Evolutionary conservation across 352 stramenopile species (phyloP).

Genomic region (Pythium coloratum): DNA sequence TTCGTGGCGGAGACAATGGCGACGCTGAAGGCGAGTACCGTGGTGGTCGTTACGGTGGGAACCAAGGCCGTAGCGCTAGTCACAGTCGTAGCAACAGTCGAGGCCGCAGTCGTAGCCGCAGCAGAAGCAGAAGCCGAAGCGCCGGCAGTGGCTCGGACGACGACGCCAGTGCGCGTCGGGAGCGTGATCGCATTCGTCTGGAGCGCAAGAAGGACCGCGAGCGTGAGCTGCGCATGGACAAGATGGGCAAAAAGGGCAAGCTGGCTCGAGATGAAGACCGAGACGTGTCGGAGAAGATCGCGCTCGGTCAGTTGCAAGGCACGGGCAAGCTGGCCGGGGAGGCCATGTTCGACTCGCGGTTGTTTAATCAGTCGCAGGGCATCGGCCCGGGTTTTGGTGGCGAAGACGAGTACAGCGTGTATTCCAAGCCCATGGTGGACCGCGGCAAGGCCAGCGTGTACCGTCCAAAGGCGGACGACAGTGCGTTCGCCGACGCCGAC

Average conservation of each 20-base stretch:
- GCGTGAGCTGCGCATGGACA: constrained; percentile 94
- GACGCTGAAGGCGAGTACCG: constrained; percentile 35
- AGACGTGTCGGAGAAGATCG: constrained; percentile 99
- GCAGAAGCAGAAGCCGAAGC: constrained; percentile 11
- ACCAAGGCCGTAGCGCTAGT: constrained; percentile 23
- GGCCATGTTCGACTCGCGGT: constrained; percentile 94
- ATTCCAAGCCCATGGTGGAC: constrained; percentile 96
- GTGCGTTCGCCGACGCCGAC: constrained; percentile 80
- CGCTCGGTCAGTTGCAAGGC: constrained; percentile 94
- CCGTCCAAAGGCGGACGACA: constrained; percentile 86
- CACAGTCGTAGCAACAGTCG: constrained; percentile 14
- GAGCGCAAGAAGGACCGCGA: constrained; percentile 95
- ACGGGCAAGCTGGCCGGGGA: constrained; percentile 78
- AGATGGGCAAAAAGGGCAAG: constrained; percentile 89
- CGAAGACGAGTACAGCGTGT: constrained; percentile 99
- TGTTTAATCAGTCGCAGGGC: constrained; percentile 98
- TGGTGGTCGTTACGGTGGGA: constrained; percentile 19
- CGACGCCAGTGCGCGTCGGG: constrained; percentile 37
- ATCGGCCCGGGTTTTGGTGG: constrained; percentile 95
- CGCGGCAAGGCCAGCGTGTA: constrained; percentile 89
- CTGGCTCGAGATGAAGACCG: constrained; percentile 94
- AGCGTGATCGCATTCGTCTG: constrained; percentile 79
- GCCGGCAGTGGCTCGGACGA: constrained; percentile 36
- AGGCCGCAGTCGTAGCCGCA: constrained; percentile 1
- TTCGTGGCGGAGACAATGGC: constrained; percentile 37